Conservation (phyloP, 305 asterid species). For the Lippia alba region DNA sequence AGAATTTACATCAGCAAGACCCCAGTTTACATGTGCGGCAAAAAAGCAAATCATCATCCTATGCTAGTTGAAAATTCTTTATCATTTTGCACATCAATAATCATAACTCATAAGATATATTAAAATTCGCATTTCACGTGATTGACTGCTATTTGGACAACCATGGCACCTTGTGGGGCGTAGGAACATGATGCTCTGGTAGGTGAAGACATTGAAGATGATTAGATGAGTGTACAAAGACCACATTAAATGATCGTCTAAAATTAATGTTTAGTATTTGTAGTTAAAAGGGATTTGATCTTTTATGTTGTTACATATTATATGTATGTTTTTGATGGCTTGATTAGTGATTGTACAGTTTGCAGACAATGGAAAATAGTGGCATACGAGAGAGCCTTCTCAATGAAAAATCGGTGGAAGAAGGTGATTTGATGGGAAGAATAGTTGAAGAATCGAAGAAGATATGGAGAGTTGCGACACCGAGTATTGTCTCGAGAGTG, state of each 20-base stretch:
- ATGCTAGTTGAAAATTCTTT: too few species aligned
- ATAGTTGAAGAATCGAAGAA: conserved; percentile 43
- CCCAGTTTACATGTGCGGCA: too few species aligned
- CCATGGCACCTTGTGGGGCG: too few species aligned
- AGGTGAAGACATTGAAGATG: too few species aligned
- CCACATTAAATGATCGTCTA: background rate
- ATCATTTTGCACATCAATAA: too few species aligned
- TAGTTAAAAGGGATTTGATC: background rate
- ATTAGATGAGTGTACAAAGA: background rate
- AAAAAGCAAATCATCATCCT: too few species aligned
- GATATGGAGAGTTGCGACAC: conserved; percentile 53
- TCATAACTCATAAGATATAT: too few species aligned
- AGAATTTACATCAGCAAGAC: too few species aligned
- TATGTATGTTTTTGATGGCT: background rate
- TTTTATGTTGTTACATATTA: background rate
- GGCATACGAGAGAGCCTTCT: conserved; percentile 32
- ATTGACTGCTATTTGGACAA: too few species aligned
- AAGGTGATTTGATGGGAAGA: conserved; percentile 28
- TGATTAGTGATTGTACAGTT: background rate
- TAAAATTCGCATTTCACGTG: too few species aligned
- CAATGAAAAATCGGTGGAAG: background rate
- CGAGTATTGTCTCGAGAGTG: conserved; percentile 46
- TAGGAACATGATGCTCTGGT: too few species aligned
- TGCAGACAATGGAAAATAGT: conserved; percentile 31
- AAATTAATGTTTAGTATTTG: too few species aligned